Base-by-base conservation (phyloP, 352 stramenopile species). In the Phytophthora fragariae region DNA sequence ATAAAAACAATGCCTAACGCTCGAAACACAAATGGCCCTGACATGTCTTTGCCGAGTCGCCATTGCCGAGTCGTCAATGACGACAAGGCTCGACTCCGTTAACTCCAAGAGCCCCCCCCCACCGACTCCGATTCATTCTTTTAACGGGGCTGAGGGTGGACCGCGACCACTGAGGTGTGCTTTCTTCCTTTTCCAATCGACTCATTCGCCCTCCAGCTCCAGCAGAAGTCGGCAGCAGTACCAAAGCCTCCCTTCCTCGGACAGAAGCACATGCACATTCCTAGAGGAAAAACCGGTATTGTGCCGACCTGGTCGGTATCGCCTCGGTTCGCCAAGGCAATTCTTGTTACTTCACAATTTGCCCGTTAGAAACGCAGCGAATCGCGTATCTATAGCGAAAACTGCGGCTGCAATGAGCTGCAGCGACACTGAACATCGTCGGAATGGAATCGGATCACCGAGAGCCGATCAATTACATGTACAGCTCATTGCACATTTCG, bases 401-500 rank as follows among this genome's bases (percentile, higher is more conserved):
- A 41, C 33, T 27, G 24, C 24, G 24, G 24, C 35, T 41, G 12
- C 27, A 27, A 24, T n/a, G 24, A 57, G 17, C 29, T 31, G 27
- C 24, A 27, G 5, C 19, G 12, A 47, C 5, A 21, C 12, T 39
- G 27, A 21, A 41, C 33, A 62, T 52, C 56, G 57, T 55, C 44
- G 44, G 44, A 64, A 64, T 12, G n/a, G 9, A 29, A 15, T 24
- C 49, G 19, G 49, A 55, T 29, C 49, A 21, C 19, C 49, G 14
- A 55, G 8, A 55, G 19, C 19, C 10, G 19, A 15, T 11, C 11
- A 65, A 11, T 46, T 14, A 46, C n/a, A n/a, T n/a, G n/a, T n/a
- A n/a, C 10, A 44, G 10, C 37, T 49, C 62, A 68, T 68, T 68
- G n/a, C 62, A 19, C 62, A 68, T 61, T 68, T 68, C n/a, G 62